Evolutionary conservation across 495 filamentous ascomycete species (phyloP).

Genomic region (Amphirosellinia nigrospora): DNA sequence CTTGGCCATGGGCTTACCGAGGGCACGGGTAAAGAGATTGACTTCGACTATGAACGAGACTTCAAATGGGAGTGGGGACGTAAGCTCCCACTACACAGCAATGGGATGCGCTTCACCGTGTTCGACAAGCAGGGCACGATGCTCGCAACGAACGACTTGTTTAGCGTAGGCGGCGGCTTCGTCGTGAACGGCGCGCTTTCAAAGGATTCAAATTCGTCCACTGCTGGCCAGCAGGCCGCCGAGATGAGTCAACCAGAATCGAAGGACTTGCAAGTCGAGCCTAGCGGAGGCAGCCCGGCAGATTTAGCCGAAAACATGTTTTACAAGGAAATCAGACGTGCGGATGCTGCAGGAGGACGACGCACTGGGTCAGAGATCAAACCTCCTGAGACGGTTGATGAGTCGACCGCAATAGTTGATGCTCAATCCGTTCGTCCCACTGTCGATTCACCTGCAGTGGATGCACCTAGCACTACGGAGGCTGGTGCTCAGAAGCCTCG

Average conservation of each 20-base stretch:
- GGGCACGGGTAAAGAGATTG: conserved; percentile 41
- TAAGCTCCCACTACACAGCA: conserved; percentile 44
- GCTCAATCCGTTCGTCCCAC: neutral
- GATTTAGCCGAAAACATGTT: conserved; percentile 47
- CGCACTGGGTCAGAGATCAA: conserved; percentile 40
- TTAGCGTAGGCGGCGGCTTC: conserved; percentile 46
- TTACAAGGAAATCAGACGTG: conserved; percentile 45
- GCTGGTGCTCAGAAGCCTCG: conserved; percentile 35
- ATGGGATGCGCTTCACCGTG: conserved; percentile 47
- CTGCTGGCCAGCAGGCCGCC: conserved; percentile 22
- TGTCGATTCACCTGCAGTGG: conserved; percentile 21
- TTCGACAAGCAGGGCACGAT: conserved; percentile 44
- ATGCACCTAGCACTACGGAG: conserved; percentile 24
- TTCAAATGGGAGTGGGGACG: conserved; percentile 47
- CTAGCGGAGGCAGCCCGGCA: conserved; percentile 31
- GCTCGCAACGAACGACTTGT: conserved; percentile 46
- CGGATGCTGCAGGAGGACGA: conserved; percentile 41
- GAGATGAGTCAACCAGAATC: conserved; percentile 25
- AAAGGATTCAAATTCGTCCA: conserved; percentile 28
- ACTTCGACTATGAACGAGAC: conserved; percentile 43
- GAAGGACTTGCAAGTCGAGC: conserved; percentile 34
- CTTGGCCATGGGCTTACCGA: conserved; percentile 39
- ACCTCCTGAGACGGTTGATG: conserved; percentile 28
- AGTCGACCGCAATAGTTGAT: conserved; percentile 28
- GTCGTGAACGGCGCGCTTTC: conserved; percentile 46